phyloP scores from a whole-genome alignment of 2,329 filamentous ascomycete species.

The Botrytis deweyae region DNA sequence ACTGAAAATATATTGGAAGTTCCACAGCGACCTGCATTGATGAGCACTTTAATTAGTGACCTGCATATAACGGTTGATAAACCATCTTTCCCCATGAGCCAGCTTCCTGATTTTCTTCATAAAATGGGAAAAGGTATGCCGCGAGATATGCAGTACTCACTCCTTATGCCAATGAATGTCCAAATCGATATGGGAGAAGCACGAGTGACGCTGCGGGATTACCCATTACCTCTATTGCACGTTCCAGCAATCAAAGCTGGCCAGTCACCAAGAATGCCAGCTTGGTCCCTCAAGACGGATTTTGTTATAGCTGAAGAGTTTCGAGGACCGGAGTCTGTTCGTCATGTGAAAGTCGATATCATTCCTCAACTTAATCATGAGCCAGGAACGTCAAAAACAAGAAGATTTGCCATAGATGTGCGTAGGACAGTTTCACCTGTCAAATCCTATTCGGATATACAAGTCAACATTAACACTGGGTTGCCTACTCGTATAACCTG shows the following conservation, averaged over 20 bases:
- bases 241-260: slow-evolving; percentile 78
- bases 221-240: slow-evolving; percentile 87
- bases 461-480: slow-evolving; percentile 87
- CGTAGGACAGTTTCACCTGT: slow-evolving; percentile 89
- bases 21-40: slow-evolving; percentile 78
- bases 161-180: slow-evolving; percentile 87
- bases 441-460: slow-evolving; percentile 93
- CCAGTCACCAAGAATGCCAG: slow-evolving; percentile 77
- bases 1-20: slow-evolving; percentile 83
- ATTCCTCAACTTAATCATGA: slow-evolving; percentile 66
- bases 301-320: slow-evolving; percentile 97
- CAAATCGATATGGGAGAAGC: slow-evolving; percentile 89
- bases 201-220: slow-evolving; percentile 83
- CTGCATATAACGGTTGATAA: slow-evolving; percentile 85
- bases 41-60: slow-evolving; percentile 79
- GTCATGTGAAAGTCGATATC: slow-evolving; percentile 79
- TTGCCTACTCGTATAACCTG: slow-evolving; percentile 92
- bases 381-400: slow-evolving; percentile 53
- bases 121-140: slow-evolving; percentile 97
- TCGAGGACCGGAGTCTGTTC: slow-evolving; percentile 73
- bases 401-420: slow-evolving; percentile 80
- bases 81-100: slow-evolving; percentile 80
- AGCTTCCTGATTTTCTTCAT: slow-evolving; percentile 82
- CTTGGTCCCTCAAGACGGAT: slow-evolving; percentile 80
- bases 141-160: slow-evolving; percentile 81